Evolutionary conservation across 2,329 filamentous ascomycete species (phyloP), one percentile per base, ranked within the genome.

Genomic region (Pyrenophora tritici-repentis): DNA sequence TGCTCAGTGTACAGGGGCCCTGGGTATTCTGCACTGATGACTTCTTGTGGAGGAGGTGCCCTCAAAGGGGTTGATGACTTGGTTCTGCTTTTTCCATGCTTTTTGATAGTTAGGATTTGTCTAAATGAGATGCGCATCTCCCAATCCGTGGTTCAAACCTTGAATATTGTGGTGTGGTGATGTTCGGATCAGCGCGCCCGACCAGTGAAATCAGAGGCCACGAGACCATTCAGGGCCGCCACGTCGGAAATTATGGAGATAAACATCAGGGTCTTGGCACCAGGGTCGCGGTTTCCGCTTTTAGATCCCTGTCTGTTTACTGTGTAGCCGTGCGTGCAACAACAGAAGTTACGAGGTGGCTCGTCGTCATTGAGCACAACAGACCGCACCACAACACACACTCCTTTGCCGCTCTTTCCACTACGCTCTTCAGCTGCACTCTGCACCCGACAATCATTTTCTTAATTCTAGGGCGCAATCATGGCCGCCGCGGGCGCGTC

Each of bases 401-500:
- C 62, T 61, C 45, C 9, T 29, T 29, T 29, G 41, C 50, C 45
- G 53, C 50, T 40, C 42, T 37, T 40, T 42, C 45, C 54, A 40
- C 40, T 29, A 16, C 32, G 36, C 50, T 48, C 34, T 41, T 47
- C 57, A 52, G 53, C 51, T 50, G 62, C 42, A 50, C 47, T 58
- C 57, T 46, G 47, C 42, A 42, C 48, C 48, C 50, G 39, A 38
- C 49, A 42, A 40, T 17, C 17, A 26, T 47, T 43, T 26, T 49
- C 24, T 43, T 43, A 45, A 47, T 36, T 43, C 46, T 49, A 51
- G 50, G 58, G 59, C 60, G 58, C 64, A 46, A 62, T 17, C 49
- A 73, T 72, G 70, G 70, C 67, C 58, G 63, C 63, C 58, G 75
- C 74, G 56, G 78, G 77, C 70, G 77, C 78, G 45, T 78, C 76